phyloP scores from a whole-genome alignment of 2,329 filamentous ascomycete genomes.

The Epichloe baconii region DNA sequence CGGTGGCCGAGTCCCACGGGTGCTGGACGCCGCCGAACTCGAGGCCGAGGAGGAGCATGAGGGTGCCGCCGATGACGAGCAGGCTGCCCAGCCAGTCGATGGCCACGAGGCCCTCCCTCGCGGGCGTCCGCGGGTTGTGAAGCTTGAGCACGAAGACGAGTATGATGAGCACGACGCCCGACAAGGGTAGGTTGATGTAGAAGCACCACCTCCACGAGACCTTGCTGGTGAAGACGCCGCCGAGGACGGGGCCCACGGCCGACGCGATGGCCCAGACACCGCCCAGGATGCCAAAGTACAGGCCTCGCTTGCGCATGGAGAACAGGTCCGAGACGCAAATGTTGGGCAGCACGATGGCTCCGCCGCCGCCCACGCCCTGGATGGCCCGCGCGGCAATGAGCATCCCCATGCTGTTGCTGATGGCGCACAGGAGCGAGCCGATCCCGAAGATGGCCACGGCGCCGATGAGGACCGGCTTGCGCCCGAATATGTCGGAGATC shows the following conservation, averaged over 20 bases:
- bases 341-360: conserved; percentile 46
- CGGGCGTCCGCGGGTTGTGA: conserved; percentile 52
- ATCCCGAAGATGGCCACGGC: conserved; percentile 40
- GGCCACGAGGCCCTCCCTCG: conserved; percentile 48
- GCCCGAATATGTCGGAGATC: conserved; percentile 44
- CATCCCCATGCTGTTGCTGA: conserved; percentile 35
- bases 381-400: conserved; percentile 42
- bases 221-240: conserved; percentile 52
- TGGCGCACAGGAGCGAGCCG: conserved; percentile 40
- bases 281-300: conserved; percentile 41
- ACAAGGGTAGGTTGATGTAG: conserved; percentile 47
- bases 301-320: conserved; percentile 34
- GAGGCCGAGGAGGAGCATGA: conserved; percentile 78
- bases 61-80: conserved; percentile 58
- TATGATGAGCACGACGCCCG: conserved; percentile 32
- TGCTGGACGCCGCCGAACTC: conserved; percentile 68
- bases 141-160: conserved; percentile 52
- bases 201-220: conserved; percentile 60
- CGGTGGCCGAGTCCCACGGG: conserved; percentile 62
- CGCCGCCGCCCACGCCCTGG: conserved; percentile 44
- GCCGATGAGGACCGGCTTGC: conserved; percentile 38
- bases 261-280: conserved; percentile 52
- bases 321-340: conserved; percentile 45
- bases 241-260: conserved; percentile 52
- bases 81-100: conserved; percentile 45